Percentiles rank a stretch among this genome's conserved stretches.
Conservation (phyloP, 106 monocot species). For the Dendrobium chrysotoxum region DNA sequence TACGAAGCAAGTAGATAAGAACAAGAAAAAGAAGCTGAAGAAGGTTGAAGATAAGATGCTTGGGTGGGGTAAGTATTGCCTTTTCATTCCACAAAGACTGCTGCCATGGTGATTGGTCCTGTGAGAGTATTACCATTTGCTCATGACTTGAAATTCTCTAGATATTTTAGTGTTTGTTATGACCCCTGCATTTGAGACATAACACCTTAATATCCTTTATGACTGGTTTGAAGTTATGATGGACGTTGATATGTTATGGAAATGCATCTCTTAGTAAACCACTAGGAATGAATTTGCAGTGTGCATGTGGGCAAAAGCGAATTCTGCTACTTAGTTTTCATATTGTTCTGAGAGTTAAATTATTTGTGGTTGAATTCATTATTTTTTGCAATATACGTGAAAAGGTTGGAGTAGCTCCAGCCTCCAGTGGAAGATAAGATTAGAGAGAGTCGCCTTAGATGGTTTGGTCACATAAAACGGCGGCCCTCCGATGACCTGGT, state of each 20-base stretch:
- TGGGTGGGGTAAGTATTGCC: slow-evolving; percentile 82
- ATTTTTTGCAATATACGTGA: too few relatives aligned
- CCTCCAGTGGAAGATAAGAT: too few relatives aligned
- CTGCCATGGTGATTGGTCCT: neutral
- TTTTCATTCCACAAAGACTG: neutral
- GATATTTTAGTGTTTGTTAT: neutral
- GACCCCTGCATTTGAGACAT: neutral
- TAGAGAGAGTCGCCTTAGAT: too few relatives aligned
- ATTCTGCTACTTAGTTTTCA: neutral
- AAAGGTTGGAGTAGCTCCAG: too few relatives aligned
- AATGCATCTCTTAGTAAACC: too few relatives aligned
- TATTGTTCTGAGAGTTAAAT: neutral
- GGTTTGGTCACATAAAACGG: too few relatives aligned
- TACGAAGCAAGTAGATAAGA: slow-evolving; percentile 71
- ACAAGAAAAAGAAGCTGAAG: slow-evolving; percentile 88
- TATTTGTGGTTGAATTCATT: neutral
- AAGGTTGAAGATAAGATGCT: slow-evolving; percentile 93
- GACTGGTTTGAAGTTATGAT: too few relatives aligned
- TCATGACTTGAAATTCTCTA: neutral
- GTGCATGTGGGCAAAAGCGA: neutral
- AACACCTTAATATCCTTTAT: neutral
- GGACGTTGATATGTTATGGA: too few relatives aligned
- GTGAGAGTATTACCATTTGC: neutral
- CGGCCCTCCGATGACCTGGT: too few relatives aligned
- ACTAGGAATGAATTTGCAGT: neutral